These are phyloP conservation scores for Colletotrichum sp. DNA, from an alignment of 2,329 filamentous ascomycete species.

Conservation along the genomic window DNA sequence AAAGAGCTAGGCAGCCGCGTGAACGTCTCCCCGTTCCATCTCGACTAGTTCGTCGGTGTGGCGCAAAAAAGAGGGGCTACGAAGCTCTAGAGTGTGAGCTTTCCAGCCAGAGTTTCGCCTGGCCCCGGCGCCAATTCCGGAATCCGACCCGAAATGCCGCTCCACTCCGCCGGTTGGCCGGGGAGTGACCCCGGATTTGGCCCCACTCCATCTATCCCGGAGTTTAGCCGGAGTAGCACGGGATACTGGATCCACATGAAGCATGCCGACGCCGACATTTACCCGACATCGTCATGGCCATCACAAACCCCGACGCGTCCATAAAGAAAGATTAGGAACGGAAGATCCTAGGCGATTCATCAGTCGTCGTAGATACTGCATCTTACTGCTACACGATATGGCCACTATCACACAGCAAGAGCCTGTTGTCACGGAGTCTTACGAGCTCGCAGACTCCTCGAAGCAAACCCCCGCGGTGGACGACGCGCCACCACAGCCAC, in stretches of 20 bases:
- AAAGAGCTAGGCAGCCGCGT: background rate
- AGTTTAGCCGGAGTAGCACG: background rate
- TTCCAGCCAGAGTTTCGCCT: background rate
- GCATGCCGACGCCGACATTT: background rate
- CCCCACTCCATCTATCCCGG: background rate
- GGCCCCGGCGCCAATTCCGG: background rate
- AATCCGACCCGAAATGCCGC: background rate
- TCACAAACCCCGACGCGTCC: background rate
- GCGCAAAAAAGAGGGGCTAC: background rate
- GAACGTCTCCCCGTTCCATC: background rate
- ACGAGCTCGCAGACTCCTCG: background rate
- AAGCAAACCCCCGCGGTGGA: background rate
- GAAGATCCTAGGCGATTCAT: background rate
- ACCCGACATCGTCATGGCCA: background rate
- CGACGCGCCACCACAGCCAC: background rate
- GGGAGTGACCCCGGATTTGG: background rate
- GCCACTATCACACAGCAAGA: background rate
- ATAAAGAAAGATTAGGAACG: background rate
- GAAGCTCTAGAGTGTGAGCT: background rate
- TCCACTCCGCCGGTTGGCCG: background rate
- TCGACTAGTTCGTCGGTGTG: background rate
- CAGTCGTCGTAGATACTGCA: background rate
- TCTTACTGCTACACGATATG: background rate
- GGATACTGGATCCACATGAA: background rate
- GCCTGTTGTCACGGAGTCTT: background rate